Percentiles rank a stretch among this genome's conserved stretches.
phyloP scores from a whole-genome alignment of 306 rosid genomes.

The Luffa acutangula region DNA sequence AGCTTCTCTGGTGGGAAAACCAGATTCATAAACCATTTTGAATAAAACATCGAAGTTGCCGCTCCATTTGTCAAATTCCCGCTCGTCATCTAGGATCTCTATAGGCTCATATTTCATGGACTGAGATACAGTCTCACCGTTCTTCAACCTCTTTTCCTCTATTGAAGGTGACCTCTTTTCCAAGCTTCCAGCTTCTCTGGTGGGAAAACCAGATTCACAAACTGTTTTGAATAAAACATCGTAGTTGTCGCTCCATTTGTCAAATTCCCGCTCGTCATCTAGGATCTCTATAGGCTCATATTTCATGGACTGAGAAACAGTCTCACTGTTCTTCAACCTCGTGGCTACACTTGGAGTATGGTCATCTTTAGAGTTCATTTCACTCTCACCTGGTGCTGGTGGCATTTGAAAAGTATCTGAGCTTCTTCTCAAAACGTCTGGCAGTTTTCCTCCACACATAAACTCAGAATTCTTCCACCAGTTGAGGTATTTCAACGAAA shows the following conservation, averaged over 20 bases:
- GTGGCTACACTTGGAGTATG: neutral
- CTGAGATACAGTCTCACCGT: neutral
- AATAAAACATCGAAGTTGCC: neutral
- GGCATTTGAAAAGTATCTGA: neutral
- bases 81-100: neutral
- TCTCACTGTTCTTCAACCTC: neutral
- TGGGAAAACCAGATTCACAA: constrained; percentile 1
- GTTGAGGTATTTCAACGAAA: constrained; percentile 20
- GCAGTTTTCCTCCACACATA: neutral
- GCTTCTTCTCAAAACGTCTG: neutral
- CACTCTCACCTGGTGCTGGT: neutral
- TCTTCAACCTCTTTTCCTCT: neutral
- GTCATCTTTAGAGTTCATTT: neutral
- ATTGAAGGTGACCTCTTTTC: neutral
- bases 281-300: neutral
- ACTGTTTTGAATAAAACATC: neutral
- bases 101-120: neutral
- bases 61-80: neutral
- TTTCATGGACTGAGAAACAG: neutral
- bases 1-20: neutral
- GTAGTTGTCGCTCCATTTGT: neutral
- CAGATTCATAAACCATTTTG: neutral
- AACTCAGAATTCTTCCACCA: constrained; percentile 33
- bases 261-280: neutral
- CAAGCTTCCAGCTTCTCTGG: neutral